phyloP scores from a whole-genome alignment of 345 rosid genomes.

The Hibiscus syriacus region DNA sequence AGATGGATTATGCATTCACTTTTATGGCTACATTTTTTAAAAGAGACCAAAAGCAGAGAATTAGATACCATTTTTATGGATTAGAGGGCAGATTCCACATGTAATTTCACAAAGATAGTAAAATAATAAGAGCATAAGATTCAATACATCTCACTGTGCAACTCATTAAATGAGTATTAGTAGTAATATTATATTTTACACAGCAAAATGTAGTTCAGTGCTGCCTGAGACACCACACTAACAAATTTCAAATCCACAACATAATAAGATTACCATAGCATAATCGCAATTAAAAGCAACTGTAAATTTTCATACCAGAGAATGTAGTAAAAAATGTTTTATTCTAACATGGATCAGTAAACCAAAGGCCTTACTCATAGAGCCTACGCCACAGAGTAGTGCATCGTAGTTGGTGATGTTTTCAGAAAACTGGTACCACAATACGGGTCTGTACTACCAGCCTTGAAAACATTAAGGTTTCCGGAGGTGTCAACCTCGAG shows the following conservation, averaged over 20 bases:
- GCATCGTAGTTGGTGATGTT: constrained; percentile 27
- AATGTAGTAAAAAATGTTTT: constrained; percentile 3
- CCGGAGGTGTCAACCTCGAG: constrained; percentile 13
- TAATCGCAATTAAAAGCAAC: neutral
- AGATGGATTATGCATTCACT: neutral
- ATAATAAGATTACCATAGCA: neutral
- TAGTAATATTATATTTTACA: neutral
- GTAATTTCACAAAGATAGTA: neutral
- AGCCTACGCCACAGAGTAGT: constrained; percentile 54
- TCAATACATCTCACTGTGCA: neutral
- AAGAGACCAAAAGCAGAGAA: neutral
- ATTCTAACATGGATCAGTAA: constrained; percentile 18
- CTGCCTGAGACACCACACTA: neutral
- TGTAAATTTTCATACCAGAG: neutral
- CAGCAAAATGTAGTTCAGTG: neutral
- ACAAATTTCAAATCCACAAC: neutral
- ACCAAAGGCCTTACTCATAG: constrained; percentile 21
- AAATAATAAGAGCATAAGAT: neutral
- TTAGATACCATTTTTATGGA: neutral
- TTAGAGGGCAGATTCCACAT: neutral
- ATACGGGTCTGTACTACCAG: constrained; percentile 42
- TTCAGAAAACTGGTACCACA: constrained; percentile 59
- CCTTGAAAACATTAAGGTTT: constrained; percentile 20
- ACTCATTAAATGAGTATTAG: neutral
- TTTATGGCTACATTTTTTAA: neutral